Evolutionary conservation across 169 alveolate genomes (phyloP).

Genomic region (Amoebophrya sp.): DNA sequence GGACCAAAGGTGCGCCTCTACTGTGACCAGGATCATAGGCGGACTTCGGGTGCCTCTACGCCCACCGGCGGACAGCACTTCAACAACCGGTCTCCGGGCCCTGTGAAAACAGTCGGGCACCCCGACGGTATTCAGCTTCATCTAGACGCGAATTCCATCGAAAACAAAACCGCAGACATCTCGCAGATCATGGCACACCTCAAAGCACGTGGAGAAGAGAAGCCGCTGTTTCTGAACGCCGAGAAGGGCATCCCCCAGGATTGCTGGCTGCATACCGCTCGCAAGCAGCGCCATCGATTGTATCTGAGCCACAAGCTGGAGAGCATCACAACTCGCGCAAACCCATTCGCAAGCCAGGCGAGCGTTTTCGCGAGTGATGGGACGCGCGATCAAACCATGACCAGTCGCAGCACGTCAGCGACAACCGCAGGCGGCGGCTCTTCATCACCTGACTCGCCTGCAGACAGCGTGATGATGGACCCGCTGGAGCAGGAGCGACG

Average conservation of each 20-base stretch:
- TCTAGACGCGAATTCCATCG: not conserved
- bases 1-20: not conserved
- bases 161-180: not conserved
- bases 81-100: not conserved
- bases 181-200: not conserved
- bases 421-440: too few species aligned
- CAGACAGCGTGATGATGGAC: too few species aligned
- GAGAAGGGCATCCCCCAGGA: not conserved
- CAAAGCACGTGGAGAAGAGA: not conserved
- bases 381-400: too few species aligned
- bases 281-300: too few species aligned
- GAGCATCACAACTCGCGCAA: too few species aligned
- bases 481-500: too few species aligned
- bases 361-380: too few species aligned
- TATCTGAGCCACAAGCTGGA: too few species aligned
- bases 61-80: not conserved
- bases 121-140: not conserved
- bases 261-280: too few species aligned
- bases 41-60: not conserved
- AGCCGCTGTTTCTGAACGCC: not conserved
- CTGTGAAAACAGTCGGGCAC: not conserved
- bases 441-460: too few species aligned
- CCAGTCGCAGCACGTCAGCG: too few species aligned
- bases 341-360: too few species aligned
- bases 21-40: not conserved